Evolutionary conservation across 805 yeast species (phyloP), one percentile per base, ranked within the genome.

Genomic region (Yamadazyma paraphyllophila): DNA sequence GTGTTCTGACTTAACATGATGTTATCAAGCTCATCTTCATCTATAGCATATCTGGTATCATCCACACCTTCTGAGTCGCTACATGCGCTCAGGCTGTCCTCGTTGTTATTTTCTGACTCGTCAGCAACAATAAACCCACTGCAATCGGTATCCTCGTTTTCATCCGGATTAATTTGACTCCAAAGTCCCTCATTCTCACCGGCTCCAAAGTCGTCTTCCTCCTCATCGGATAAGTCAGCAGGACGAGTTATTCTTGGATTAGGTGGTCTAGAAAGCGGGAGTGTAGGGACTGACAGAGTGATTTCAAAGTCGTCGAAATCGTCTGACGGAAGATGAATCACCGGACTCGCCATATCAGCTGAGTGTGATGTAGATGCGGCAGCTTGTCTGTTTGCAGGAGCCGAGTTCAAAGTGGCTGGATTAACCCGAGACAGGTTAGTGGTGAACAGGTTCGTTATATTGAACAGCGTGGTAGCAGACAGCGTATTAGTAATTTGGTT

Each of bases 201-300:
- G 12, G 59, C 65, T 2, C 73, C 73, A 50, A 67, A 63, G 31
- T 65, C 58, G 45, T 67, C 73, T 45, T 67, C 73, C 11, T 33
- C 27, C n/a, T 44, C 46, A 32, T 37, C 42, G 11, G 40, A 36
- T 6, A 36, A 20, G n/a, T 33, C 20, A 7, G 36, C 15, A 7
- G 36, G 36, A 16, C 13, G 36, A 24, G 7, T 6, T 11, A 11
- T 31, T 12, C 36, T 10, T 10, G 20, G 16, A 7, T 11, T 33
- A 14, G 11, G 11, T 7, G 17, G 36, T 2, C 12, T 8, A 33
- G 36, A 33, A 14, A 17, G 16, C 2, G 36, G 12, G 7, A 9
- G 9, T 7, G 36, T 14, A 11, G 36, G 36, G 7, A 17, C 24
- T 24, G 20, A 9, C 36, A 33, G 51, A 11, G 48, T 48, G 24